Base-by-base conservation (phyloP, 306 rosid genomes). In the Medicago truncatula region DNA sequence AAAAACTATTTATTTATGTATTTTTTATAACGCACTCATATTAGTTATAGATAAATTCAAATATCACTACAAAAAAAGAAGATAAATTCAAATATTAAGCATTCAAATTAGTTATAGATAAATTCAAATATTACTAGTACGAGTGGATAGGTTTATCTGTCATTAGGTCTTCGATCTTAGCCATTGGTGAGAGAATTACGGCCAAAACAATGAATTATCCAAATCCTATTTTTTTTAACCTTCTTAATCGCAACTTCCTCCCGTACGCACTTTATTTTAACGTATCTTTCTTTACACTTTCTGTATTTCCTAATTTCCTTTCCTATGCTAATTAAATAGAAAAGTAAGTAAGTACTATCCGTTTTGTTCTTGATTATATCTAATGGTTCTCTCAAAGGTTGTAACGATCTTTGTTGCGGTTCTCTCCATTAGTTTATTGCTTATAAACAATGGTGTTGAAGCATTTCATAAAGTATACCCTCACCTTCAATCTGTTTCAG, bases 391-490 rank as follows among this genome's bases (percentile, higher is more conserved):
- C 15, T 15, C 25, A 39, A 80, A 72, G 67, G 39, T 54, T 7
- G 18, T 73, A 31, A 15, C 70, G 34, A 1, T 68, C 23, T 75
- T 73, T 73, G 0, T 82, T 1, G 50, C 69, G 5, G n/a, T 84
- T 69, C 67, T 75, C 38, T 57, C 8, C 71, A 5, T 83, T 70
- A 7, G 14, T 36, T 38, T 76, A 44, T 65, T 67, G 39, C 7
- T 64, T 12, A 21, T 77, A 28, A 75, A 58, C 82, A 78, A 85
- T 81, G 86, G 84, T 1, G 86, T 78, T 60, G 86, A 95, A 28
- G 93, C 91, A 8, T 78, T 80, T 16, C 98, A 92, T 71, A 15
- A 71, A 15, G 12, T 80, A n/a, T 75, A 77, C 20, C 86, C 88
- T 0, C 84, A 84, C 70, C 87, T 87, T 44, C 89, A 89, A 84